These are phyloP conservation scores for Microcyclosporella mali DNA, from an alignment of 2,329 filamentous ascomycete species.

Conservation along the genomic window DNA sequence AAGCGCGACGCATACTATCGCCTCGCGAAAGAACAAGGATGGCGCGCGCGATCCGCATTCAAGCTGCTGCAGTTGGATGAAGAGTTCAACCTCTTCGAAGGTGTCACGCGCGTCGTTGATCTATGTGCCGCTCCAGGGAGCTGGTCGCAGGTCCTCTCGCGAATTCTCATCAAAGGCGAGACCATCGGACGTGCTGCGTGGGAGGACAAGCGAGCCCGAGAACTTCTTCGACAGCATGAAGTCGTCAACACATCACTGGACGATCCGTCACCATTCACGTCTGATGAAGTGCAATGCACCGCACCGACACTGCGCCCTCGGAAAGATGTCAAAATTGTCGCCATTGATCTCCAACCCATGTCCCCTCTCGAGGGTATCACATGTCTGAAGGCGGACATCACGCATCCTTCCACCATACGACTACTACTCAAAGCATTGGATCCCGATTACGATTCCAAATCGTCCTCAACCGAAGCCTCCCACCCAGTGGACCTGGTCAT, in stretches of 20 bases:
- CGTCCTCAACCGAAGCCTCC: conserved; percentile 44
- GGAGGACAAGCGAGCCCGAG: conserved; percentile 70
- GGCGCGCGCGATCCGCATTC: conserved; percentile 92
- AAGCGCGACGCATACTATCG: conserved; percentile 98
- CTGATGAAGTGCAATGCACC: background rate
- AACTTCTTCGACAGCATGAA: conserved; percentile 19
- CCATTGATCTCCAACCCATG: conserved; percentile 95
- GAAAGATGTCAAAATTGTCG: conserved; percentile 76
- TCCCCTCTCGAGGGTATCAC: conserved; percentile 87
- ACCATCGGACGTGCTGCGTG: conserved; percentile 79
- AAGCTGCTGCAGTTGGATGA: conserved; percentile 93
- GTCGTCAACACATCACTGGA: background rate
- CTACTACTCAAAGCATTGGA: conserved; percentile 81
- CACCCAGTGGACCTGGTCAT: conserved; percentile 88
- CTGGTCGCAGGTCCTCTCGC: conserved; percentile 94
- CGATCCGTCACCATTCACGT: background rate
- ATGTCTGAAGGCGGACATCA: conserved; percentile 91
- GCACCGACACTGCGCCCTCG: conserved; percentile 3
- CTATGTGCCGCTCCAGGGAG: conserved; percentile 92
- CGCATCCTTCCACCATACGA: conserved; percentile 89
- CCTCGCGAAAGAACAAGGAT: conserved; percentile 96
- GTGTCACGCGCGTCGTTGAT: conserved; percentile 88
- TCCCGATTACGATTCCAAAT: conserved; percentile 46
- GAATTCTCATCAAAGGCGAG: conserved; percentile 88
- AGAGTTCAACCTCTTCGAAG: conserved; percentile 90